phyloP scores from a whole-genome alignment of 495 filamentous ascomycete species.

The Daldinia bambusicola region DNA sequence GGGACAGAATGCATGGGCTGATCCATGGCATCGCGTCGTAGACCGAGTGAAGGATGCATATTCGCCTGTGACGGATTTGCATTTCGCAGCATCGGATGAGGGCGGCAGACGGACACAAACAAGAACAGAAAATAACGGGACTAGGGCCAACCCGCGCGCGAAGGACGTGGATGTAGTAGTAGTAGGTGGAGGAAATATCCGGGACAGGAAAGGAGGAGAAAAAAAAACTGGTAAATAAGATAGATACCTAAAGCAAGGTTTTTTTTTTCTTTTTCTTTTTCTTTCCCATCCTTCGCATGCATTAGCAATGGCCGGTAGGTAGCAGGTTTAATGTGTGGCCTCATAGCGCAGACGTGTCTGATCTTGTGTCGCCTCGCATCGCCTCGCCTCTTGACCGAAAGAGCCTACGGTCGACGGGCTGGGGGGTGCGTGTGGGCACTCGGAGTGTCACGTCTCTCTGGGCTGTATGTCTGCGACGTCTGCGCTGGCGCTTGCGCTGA shows the following conservation, averaged over 20 bases:
- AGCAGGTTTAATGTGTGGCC: slow-evolving; percentile 36
- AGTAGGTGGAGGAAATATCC: slow-evolving; percentile 11
- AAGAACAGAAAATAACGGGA: slow-evolving; percentile 20
- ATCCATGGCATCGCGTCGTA: slow-evolving; percentile 46
- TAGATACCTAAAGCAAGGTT: too few species aligned
- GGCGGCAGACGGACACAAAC: slow-evolving; percentile 42
- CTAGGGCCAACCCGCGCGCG: slow-evolving; percentile 26
- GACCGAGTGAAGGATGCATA: slow-evolving; percentile 48
- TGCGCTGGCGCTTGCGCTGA: slow-evolving; percentile 48
- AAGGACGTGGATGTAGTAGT: slow-evolving; percentile 36
- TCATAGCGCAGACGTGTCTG: slow-evolving; percentile 46
- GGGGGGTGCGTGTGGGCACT: slow-evolving; percentile 45
- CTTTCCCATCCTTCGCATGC: slow-evolving; percentile 30
- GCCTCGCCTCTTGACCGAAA: slow-evolving; percentile 47
- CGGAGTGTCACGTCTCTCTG: slow-evolving; percentile 44
- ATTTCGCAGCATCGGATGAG: slow-evolving; percentile 47
- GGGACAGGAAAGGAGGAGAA: not conserved
- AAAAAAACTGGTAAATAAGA: slow-evolving; percentile 20
- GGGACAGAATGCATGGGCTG: slow-evolving; percentile 43
- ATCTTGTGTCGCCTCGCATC: slow-evolving; percentile 45
- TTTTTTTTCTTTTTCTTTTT: slow-evolving; percentile 21
- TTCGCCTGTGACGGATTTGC: slow-evolving; percentile 47
- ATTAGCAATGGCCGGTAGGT: slow-evolving; percentile 44
- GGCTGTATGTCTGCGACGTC: slow-evolving; percentile 48
- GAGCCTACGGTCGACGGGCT: slow-evolving; percentile 44